Percentiles rank a stretch among this genome's conserved stretches.
These are phyloP conservation scores for bread wheat (Triticum aestivum) DNA, from an alignment of 176 grass and related monocot genomes.

Conservation along the genomic window IWGSC_CS_RefSeq_v2.1 NC_057811.1:476401975-476402474, in stretches of 20 bases:
- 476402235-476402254: conserved; percentile 14
- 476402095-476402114: conserved; percentile 42
- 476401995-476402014: conserved; percentile 9
- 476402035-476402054: conserved; percentile 18
- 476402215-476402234: neutral
- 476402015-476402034: conserved; percentile 1
- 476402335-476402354: conserved; percentile 73
- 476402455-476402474: conserved; percentile 19
- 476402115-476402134: conserved; percentile 40
- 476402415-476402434: conserved; percentile 40
- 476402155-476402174: conserved; percentile 13
- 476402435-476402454: conserved; percentile 45
- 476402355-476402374: conserved; percentile 86
- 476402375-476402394: conserved; percentile 77
- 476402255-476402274: conserved; percentile 15
- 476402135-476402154: conserved; percentile 48
- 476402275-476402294: conserved; percentile 48
- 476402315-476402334: conserved; percentile 76
- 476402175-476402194: conserved; percentile 22
- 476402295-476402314: conserved; percentile 57
- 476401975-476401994: neutral
- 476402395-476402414: conserved; percentile 49
- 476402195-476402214: conserved; percentile 6
- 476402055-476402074: conserved; percentile 67
- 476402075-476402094: conserved; percentile 56